A percentile compares a stretch with the other conserved stretches of the same genome.
Conservation (phyloP, 345 rosid genomes). For the Carallia brachiata region DNA sequence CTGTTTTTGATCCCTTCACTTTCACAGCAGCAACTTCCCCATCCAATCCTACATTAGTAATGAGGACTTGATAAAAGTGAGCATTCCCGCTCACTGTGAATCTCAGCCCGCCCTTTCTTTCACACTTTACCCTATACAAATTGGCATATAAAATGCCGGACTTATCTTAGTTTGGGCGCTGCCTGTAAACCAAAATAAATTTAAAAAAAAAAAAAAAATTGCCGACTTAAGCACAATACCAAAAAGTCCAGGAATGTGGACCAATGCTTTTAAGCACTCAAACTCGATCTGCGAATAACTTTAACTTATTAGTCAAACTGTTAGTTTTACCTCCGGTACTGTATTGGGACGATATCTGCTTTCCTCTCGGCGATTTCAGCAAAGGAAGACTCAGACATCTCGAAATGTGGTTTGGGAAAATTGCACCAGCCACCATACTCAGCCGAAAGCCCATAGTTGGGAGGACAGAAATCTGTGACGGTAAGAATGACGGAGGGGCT, state of each 20-base stretch:
- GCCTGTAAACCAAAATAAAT: too few relatives aligned
- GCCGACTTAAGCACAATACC: too few relatives aligned
- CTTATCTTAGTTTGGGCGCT: too few relatives aligned
- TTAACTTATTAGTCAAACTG: background rate
- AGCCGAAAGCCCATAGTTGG: conserved; percentile 71
- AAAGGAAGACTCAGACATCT: conserved; percentile 86
- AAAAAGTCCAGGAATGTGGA: too few relatives aligned
- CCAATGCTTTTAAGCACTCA: background rate
- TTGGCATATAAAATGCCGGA: background rate
- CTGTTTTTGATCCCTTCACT: conserved; percentile 87
- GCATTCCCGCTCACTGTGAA: conserved; percentile 68
- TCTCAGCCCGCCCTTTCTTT: conserved; percentile 68
- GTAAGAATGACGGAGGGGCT: conserved; percentile 82
- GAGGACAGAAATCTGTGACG: conserved; percentile 93
- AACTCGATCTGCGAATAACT: background rate
- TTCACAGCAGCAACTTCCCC: conserved; percentile 81
- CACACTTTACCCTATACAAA: conserved; percentile 60
- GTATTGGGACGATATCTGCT: conserved; percentile 76
- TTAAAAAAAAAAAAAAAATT: background rate
- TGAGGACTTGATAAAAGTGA: conserved; percentile 67
- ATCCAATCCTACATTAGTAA: conserved; percentile 75
- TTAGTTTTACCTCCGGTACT: conserved; percentile 44
- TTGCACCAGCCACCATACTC: conserved; percentile 97
- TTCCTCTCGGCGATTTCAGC: conserved; percentile 66
- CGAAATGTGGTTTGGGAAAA: conserved; percentile 85